Evolutionary conservation across 2,329 filamentous ascomycete genomes (phyloP).

Genomic region (Cylindrodendrum hubeiense): DNA sequence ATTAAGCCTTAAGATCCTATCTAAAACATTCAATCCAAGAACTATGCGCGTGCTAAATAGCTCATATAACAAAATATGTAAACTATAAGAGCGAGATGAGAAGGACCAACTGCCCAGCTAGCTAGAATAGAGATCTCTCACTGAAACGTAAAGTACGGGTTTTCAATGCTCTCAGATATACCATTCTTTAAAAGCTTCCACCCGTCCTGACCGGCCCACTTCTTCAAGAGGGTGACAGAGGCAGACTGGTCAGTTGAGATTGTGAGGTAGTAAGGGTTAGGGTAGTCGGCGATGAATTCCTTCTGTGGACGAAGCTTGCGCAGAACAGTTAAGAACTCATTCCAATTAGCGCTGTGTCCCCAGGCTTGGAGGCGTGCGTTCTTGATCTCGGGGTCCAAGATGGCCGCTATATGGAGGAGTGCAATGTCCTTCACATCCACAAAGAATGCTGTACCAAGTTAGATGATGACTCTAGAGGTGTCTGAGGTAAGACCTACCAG

Average conservation of each 20-base stretch:
- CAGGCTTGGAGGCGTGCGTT: constrained; percentile 22
- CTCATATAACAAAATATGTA: too few species aligned
- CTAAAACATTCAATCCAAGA: too few species aligned
- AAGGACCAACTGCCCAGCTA: too few species aligned
- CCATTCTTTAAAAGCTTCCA: background rate
- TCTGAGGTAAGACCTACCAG: background rate
- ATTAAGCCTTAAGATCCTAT: too few species aligned
- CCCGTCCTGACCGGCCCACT: background rate
- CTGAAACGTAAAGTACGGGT: background rate
- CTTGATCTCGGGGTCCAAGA: constrained; percentile 19
- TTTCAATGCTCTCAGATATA: constrained; percentile 2
- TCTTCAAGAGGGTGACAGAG: background rate
- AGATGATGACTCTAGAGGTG: background rate
- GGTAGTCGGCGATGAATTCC: constrained; percentile 17
- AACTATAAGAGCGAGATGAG: too few species aligned
- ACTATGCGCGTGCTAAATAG: too few species aligned
- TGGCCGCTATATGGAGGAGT: constrained; percentile 14
- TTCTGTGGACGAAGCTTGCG: constrained; percentile 14
- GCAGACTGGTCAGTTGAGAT: constrained; percentile 12
- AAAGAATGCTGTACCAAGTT: constrained; percentile 13
- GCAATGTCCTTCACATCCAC: constrained; percentile 26
- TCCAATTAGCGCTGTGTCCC: constrained; percentile 22
- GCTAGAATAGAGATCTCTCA: too few species aligned
- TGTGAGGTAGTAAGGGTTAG: constrained; percentile 1
- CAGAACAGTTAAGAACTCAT: constrained; percentile 19